A percentile compares a stretch with the other conserved stretches of the same genome.
phyloP scores from a whole-genome alignment of 108 stramenopile genomes.

The Cyclotella distinguenda region DNA sequence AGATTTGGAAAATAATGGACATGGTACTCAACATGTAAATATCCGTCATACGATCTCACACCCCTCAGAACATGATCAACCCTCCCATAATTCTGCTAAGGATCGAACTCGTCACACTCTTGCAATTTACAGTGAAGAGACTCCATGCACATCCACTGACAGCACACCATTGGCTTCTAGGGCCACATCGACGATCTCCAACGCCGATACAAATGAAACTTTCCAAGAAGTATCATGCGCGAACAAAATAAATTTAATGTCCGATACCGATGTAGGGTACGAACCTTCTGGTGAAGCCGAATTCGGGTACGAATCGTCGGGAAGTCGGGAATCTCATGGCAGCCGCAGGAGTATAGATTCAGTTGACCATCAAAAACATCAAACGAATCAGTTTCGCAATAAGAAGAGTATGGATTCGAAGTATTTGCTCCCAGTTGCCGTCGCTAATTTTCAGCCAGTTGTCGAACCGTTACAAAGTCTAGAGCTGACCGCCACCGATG shows the following conservation, averaged over 20 bases:
- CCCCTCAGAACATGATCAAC: neutral
- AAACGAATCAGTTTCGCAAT: neutral
- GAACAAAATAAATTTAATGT: neutral
- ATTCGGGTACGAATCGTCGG: conserved; percentile 42
- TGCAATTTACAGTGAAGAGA: neutral
- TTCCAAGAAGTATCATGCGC: too few species aligned
- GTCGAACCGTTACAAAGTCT: conserved; percentile 69
- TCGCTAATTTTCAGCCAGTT: conserved; percentile 69
- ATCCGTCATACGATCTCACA: too few species aligned
- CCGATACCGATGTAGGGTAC: conserved; percentile 22
- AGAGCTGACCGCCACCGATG: conserved; percentile 56
- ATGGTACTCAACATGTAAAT: too few species aligned
- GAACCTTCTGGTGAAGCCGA: conserved; percentile 9
- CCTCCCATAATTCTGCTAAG: too few species aligned
- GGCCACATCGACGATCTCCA: neutral
- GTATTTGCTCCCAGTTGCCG: conserved; percentile 33
- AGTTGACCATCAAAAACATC: neutral
- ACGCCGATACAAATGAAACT: conserved; percentile 6
- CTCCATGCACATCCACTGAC: neutral
- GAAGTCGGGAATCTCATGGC: conserved; percentile 26
- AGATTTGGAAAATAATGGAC: too few species aligned
- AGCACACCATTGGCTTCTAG: neutral
- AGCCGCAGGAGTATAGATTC: conserved; percentile 20
- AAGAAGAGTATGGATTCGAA: conserved; percentile 1
- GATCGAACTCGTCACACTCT: neutral